Percentiles rank a stretch among this genome's conserved stretches.
phyloP scores from a whole-genome alignment of 164 flowering plant species.

The Cinnamomum micranthum region DNA sequence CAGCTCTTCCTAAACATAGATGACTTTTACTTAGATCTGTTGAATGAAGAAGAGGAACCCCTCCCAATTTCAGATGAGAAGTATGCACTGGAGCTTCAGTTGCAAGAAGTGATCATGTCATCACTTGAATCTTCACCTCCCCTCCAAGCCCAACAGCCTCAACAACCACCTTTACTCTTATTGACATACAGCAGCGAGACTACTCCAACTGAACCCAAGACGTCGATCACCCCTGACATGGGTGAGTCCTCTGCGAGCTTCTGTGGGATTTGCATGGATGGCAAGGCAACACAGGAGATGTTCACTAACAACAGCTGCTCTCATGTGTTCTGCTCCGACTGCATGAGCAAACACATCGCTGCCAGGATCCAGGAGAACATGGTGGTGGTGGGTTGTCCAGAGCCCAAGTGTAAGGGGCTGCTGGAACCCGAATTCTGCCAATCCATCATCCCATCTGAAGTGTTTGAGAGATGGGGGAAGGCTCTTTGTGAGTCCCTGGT shows the following conservation, averaged over 20 bases:
- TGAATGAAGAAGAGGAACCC: slow-evolving; percentile 5
- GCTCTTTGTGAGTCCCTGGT: slow-evolving; percentile 6
- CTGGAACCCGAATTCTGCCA: slow-evolving; percentile 22
- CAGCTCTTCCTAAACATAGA: not conserved
- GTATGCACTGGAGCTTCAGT: slow-evolving; percentile 32
- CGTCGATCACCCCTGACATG: not conserved
- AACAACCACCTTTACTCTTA: not conserved
- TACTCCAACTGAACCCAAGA: not conserved
- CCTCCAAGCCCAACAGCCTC: not conserved
- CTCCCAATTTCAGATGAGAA: slow-evolving; percentile 37
- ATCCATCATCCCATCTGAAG: not conserved
- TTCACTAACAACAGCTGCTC: slow-evolving; percentile 16
- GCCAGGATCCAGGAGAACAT: slow-evolving; percentile 16
- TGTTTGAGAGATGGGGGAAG: slow-evolving; percentile 14
- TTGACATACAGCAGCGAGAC: not conserved
- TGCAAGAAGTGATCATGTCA: slow-evolving; percentile 36
- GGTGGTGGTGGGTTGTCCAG: slow-evolving; percentile 19
- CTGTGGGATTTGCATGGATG: slow-evolving; percentile 28
- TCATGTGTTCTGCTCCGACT: slow-evolving; percentile 18
- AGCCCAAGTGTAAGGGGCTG: slow-evolving; percentile 3
- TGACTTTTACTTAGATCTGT: slow-evolving; percentile 1
- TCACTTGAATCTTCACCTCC: slow-evolving; percentile 7
- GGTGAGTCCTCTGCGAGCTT: slow-evolving; percentile 5
- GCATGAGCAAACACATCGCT: slow-evolving; percentile 13
- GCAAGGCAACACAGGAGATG: slow-evolving; percentile 12